phyloP scores from a whole-genome alignment of 2,329 filamentous ascomycete genomes.

The Trichoderma koningiopsis region DNA sequence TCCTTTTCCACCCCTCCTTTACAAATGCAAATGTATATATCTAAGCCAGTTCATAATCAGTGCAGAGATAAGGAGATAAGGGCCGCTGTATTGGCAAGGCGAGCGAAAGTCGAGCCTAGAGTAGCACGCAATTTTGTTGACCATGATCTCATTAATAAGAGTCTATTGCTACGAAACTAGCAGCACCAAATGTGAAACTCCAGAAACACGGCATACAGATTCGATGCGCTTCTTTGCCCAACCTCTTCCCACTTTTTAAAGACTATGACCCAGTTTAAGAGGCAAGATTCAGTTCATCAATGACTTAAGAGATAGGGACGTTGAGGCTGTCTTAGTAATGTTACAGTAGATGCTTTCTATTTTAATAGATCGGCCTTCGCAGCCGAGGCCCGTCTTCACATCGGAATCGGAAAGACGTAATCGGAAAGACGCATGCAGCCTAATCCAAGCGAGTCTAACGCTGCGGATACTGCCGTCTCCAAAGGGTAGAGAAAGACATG shows the following conservation, averaged over 20 bases:
- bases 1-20: neutral
- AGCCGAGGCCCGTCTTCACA: neutral
- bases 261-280: neutral
- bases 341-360: neutral
- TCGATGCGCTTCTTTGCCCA: neutral
- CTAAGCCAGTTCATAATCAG: neutral
- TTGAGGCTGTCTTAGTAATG: neutral
- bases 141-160: neutral
- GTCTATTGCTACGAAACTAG: neutral
- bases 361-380: neutral
- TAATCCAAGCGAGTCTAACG: neutral
- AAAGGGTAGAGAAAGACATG: neutral
- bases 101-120: neutral
- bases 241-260: neutral
- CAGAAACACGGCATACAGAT: no score
- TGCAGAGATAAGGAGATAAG: neutral
- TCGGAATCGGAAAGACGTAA: neutral
- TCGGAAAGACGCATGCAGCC: neutral
- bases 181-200: neutral
- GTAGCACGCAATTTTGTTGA: constrained; percentile 3
- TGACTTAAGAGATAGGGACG: neutral
- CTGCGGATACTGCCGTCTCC: neutral
- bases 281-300: neutral
- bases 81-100: neutral
- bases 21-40: neutral